Evolutionary conservation across 768 basidiomycete genomes (phyloP).

Genomic region (Pulveroboletus sp.): DNA sequence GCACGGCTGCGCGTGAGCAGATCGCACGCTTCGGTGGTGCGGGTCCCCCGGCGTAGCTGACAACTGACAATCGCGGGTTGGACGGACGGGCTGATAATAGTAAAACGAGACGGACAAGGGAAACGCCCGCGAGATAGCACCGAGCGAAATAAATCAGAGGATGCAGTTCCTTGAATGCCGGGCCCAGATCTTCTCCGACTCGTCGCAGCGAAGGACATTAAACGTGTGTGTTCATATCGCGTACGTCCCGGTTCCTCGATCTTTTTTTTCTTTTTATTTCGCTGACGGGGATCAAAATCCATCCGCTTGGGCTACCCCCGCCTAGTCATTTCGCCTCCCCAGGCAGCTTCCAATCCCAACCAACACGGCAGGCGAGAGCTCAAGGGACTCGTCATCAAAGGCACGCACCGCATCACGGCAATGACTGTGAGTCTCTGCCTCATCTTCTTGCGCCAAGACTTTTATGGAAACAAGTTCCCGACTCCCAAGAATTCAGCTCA

Average conservation of each 20-base stretch:
- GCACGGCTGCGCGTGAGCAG: neutral
- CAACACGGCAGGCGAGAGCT: neutral
- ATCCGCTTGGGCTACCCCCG: too few species aligned
- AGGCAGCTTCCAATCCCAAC: neutral
- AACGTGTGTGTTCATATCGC: too few species aligned
- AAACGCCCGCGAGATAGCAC: conserved; percentile 6
- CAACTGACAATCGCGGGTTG: conserved; percentile 12
- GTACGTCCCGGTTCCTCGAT: conserved; percentile 2
- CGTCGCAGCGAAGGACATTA: too few species aligned
- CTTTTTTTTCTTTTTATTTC: neutral
- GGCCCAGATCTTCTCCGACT: neutral
- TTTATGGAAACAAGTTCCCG: conserved; percentile 15
- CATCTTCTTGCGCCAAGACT: conserved; percentile 14
- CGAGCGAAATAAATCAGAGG: neutral
- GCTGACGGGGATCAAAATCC: conserved; percentile 23
- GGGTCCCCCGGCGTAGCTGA: conserved; percentile 14
- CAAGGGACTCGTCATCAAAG: conserved; percentile 9
- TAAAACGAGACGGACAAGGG: neutral
- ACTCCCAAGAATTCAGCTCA: neutral
- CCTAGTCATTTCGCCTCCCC: conserved; percentile 23
- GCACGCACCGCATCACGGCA: conserved; percentile 13
- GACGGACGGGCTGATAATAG: conserved; percentile 6
- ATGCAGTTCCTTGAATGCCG: conserved; percentile 17
- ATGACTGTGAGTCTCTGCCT: neutral
- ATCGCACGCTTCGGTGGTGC: conserved; percentile 21